Conservation (phyloP, 768 basidiomycete species). For the Auricularia auricula-judae region DNA sequence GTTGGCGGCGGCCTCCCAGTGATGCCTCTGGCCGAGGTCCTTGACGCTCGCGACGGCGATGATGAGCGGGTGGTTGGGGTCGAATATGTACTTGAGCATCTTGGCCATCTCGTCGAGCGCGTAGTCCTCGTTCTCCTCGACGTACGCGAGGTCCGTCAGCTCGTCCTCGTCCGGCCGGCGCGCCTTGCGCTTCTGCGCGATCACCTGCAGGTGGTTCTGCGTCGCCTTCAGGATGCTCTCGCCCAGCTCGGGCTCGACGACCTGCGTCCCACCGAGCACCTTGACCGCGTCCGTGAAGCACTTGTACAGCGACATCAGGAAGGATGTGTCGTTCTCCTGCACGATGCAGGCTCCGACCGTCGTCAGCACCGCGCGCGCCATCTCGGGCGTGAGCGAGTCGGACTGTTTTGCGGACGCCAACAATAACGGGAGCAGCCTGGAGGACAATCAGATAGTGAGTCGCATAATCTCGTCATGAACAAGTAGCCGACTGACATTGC, state of each 20-base stretch:
- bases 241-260: constrained; percentile 43
- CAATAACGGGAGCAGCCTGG: constrained; percentile 62
- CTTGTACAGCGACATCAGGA: constrained; percentile 67
- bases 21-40: constrained; percentile 42
- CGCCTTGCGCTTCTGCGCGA: constrained; percentile 58
- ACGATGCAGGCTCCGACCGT: constrained; percentile 53
- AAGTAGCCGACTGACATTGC: constrained; percentile 42
- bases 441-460: background rate
- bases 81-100: constrained; percentile 39
- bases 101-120: constrained; percentile 71
- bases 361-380: constrained; percentile 57
- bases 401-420: constrained; percentile 56
- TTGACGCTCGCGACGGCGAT: constrained; percentile 62
- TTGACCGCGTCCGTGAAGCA: constrained; percentile 52
- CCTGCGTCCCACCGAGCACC: constrained; percentile 43
- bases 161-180: constrained; percentile 42
- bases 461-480: background rate
- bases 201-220: constrained; percentile 53
- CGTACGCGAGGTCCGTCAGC: constrained; percentile 53
- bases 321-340: constrained; percentile 63
- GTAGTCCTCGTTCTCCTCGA: constrained; percentile 79
- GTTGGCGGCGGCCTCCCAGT: background rate
- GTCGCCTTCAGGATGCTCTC: constrained; percentile 54
- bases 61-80: constrained; percentile 50
- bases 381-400: constrained; percentile 51